A percentile compares a stretch with the other conserved stretches of the same genome.
Evolutionary conservation across 257 asterid species (phyloP).

Genomic region (Solanum pennellii): DNA sequence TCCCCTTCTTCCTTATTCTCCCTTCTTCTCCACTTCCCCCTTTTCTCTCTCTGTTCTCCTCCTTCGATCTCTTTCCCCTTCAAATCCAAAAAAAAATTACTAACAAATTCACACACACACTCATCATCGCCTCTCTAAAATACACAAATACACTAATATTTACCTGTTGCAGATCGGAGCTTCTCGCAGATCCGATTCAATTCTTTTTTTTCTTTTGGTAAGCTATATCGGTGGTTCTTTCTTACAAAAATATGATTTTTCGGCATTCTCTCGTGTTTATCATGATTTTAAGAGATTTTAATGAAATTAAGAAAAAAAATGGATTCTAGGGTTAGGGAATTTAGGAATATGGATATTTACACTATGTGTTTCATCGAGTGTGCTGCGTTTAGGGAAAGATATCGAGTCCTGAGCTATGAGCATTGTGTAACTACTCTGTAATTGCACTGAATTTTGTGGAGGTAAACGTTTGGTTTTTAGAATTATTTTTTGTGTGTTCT

Average conservation of each 20-base stretch:
- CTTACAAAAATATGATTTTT: neutral
- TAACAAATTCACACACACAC: neutral
- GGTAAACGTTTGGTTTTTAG: neutral
- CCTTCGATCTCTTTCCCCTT: neutral
- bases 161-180: slow-evolving; percentile 30
- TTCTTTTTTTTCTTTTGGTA: slow-evolving; percentile 8
- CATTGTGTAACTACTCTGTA: neutral
- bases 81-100: neutral
- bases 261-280: neutral
- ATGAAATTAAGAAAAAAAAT: neutral
- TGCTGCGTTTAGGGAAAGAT: neutral
- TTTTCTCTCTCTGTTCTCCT: neutral
- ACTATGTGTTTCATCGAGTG: neutral
- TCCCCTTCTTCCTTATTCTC: neutral
- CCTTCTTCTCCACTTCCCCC: neutral
- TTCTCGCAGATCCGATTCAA: slow-evolving; percentile 28
- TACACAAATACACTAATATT: neutral
- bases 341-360: neutral
- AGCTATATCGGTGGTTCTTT: slow-evolving; percentile 1
- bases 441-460: neutral
- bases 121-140: neutral
- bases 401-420: neutral
- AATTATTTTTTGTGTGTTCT: neutral
- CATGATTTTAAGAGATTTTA: neutral
- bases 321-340: neutral